phyloP scores from a whole-genome alignment of 768 basidiomycete genomes.

The Kwoniella heveanensis region DNA sequence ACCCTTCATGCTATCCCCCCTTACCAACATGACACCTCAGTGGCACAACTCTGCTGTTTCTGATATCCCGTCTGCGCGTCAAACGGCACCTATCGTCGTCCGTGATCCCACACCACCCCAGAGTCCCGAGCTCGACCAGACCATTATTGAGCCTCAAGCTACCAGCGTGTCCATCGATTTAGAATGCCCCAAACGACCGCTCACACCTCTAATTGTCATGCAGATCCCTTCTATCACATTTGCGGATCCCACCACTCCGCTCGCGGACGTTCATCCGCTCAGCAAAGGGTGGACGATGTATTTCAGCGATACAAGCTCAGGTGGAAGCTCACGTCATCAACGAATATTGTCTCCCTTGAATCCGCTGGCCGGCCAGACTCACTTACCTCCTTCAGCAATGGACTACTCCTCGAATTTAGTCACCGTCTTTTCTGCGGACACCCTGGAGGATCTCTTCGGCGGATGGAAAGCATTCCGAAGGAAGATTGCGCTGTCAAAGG shows the following conservation, averaged over 20 bases:
- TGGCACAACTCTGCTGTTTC: not conserved
- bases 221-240: conserved; percentile 9
- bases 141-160: not conserved
- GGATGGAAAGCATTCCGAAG: conserved; percentile 41
- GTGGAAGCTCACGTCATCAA: conserved; percentile 1
- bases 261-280: not conserved
- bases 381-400: not conserved
- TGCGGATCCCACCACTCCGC: not conserved
- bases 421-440: conserved; percentile 30
- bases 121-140: not conserved
- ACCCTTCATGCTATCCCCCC: not conserved
- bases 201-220: conserved; percentile 12
- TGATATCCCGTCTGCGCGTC: not conserved
- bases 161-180: not conserved
- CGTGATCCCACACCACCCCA: conserved; percentile 5
- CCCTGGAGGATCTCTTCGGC: conserved; percentile 36
- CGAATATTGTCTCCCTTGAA: not conserved
- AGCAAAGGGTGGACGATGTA: conserved; percentile 15
- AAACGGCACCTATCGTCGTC: not conserved
- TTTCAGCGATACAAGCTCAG: conserved; percentile 17
- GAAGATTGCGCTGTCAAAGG: conserved; percentile 27
- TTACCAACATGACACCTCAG: not conserved
- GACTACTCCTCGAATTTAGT: conserved; percentile 37
- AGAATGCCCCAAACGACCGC: conserved; percentile 1
- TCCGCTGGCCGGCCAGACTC: not conserved